Percentiles rank a stretch among this genome's conserved stretches.
phyloP scores from a whole-genome alignment of 2,329 filamentous ascomycete genomes.

The Phaeophleospora eucalypticola region DNA sequence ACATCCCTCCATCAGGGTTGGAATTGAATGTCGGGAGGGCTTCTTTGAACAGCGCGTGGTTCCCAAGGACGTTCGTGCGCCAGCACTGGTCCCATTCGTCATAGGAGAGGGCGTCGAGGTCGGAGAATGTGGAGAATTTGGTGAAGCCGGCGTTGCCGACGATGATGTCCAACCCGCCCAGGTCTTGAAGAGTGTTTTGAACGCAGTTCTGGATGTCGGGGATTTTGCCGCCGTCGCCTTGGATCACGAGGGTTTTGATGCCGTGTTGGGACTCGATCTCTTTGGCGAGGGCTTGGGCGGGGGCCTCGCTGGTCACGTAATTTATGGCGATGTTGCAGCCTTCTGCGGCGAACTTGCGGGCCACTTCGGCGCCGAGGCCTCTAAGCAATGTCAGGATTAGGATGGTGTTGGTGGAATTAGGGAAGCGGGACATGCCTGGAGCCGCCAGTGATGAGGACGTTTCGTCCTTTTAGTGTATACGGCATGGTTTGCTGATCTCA shows the following conservation, averaged over 20 bases:
- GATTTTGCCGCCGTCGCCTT: slow-evolving; percentile 62
- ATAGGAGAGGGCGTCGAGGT: slow-evolving; percentile 56
- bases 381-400: too few relatives aligned
- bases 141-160: slow-evolving; percentile 73
- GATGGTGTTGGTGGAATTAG: slow-evolving; percentile 7
- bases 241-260: slow-evolving; percentile 53
- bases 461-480: slow-evolving; percentile 58
- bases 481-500: slow-evolving; percentile 46
- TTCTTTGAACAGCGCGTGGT: slow-evolving; percentile 21
- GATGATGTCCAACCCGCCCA: slow-evolving; percentile 71
- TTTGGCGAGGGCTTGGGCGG: slow-evolving; percentile 56
- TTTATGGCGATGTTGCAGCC: slow-evolving; percentile 70
- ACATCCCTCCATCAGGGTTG: slow-evolving; percentile 60
- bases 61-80: slow-evolving; percentile 56
- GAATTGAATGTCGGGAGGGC: slow-evolving; percentile 56
- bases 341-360: slow-evolving; percentile 62
- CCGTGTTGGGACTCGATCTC: slow-evolving; percentile 52
- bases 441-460: slow-evolving; percentile 62
- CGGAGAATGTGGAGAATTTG: slow-evolving; percentile 53
- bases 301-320: slow-evolving; percentile 59
- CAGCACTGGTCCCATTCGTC: slow-evolving; percentile 65
- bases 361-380: slow-evolving; percentile 67
- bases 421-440: slow-evolving; percentile 50
- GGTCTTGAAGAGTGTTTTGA: slow-evolving; percentile 52
- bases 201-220: slow-evolving; percentile 59